phyloP scores from a whole-genome alignment of 306 rosid species.

The Fragaria ananassa region DNA sequence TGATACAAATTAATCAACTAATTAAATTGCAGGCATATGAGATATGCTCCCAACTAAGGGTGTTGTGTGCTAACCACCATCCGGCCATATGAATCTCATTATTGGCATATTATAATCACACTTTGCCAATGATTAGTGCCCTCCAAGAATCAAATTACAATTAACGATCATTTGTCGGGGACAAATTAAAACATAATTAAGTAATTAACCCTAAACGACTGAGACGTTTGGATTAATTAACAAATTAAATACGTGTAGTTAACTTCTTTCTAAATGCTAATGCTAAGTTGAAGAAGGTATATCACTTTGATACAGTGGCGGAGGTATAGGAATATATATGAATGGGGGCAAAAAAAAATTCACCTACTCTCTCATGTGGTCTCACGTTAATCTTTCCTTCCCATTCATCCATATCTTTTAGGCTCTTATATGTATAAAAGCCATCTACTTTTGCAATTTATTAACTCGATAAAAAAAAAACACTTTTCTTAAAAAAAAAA shows the following conservation, averaged over 20 bases:
- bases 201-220: not conserved
- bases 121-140: conserved; percentile 8
- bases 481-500: too few relatives aligned
- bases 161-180: not conserved
- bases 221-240: not conserved
- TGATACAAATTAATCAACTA: not conserved
- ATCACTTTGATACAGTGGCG: too few relatives aligned
- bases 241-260: not conserved
- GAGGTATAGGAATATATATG: too few relatives aligned
- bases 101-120: not conserved
- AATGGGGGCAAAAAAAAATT: too few relatives aligned
- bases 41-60: conserved; percentile 1
- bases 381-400: too few relatives aligned
- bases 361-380: too few relatives aligned
- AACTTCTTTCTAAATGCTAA: not conserved
- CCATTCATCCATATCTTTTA: too few relatives aligned
- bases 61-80: conserved; percentile 3
- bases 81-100: not conserved
- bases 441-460: too few relatives aligned
- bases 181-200: not conserved
- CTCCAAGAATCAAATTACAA: not conserved
- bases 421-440: too few relatives aligned
- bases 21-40: not conserved
- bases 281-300: conserved; percentile 2
- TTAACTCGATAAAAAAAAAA: too few relatives aligned